These are phyloP conservation scores for Phytophthora ohioensis DNA, from an alignment of 352 stramenopile genomes.

Conservation along the genomic window DNA sequence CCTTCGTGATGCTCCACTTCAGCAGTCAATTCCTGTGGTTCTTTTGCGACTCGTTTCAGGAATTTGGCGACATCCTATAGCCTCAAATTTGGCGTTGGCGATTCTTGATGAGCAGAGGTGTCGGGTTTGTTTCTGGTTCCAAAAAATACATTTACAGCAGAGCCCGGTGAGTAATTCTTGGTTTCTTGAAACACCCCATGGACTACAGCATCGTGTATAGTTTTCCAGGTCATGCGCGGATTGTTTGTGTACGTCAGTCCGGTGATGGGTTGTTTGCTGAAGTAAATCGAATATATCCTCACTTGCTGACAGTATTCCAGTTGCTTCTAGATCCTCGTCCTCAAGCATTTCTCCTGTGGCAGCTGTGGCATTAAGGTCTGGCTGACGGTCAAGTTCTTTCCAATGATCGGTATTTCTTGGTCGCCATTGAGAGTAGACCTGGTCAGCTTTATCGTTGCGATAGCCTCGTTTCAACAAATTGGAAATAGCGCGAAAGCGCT, in stretches of 20 bases:
- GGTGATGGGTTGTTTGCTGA: background rate
- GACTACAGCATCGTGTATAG: background rate
- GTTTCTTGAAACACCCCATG: background rate
- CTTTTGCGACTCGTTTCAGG: background rate
- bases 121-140: background rate
- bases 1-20: background rate
- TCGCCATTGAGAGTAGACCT: background rate
- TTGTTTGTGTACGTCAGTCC: background rate
- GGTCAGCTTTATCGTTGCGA: background rate
- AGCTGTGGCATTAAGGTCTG: background rate
- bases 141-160: background rate
- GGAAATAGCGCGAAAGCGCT: background rate
- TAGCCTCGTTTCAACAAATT: background rate
- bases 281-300: conserved; percentile 1
- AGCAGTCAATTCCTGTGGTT: background rate
- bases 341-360: background rate
- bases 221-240: background rate
- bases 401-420: background rate
- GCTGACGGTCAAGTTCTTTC: background rate
- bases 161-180: background rate
- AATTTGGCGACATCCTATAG: background rate
- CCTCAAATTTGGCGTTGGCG: background rate
- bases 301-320: background rate
- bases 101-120: no score
- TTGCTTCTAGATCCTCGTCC: background rate